phyloP scores from a whole-genome alignment of 208 protist genomes.

The Phytomonas francai region DNA sequence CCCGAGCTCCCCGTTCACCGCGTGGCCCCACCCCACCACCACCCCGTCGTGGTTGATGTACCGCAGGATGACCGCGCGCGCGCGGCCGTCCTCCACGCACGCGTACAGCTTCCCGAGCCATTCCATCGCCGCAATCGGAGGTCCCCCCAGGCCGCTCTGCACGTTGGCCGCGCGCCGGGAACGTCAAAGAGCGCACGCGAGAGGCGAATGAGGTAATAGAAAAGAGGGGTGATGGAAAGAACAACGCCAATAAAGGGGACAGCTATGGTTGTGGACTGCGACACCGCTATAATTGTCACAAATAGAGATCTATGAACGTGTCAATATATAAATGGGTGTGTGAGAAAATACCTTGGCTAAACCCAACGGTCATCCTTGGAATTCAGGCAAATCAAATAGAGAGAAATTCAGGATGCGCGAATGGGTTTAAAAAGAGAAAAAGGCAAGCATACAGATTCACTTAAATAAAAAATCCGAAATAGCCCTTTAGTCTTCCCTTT shows the following conservation, averaged over 20 bases:
- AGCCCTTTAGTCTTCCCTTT: too few relatives aligned
- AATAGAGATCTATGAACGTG: not conserved
- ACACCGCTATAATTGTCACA: not conserved
- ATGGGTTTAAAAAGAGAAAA: too few relatives aligned
- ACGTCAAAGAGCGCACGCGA: not conserved
- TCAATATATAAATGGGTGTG: constrained; percentile 5
- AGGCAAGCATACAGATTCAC: too few relatives aligned
- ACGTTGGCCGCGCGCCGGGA: too few relatives aligned
- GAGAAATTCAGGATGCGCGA: too few relatives aligned
- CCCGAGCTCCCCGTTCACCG: constrained; percentile 64
- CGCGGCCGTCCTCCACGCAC: constrained; percentile 17
- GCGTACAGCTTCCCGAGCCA: constrained; percentile 25
- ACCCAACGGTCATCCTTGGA: too few relatives aligned
- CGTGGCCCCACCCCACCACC: constrained; percentile 67
- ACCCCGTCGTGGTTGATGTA: constrained; percentile 64
- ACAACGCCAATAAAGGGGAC: not conserved
- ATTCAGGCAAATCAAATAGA: too few relatives aligned
- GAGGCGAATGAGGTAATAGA: not conserved
- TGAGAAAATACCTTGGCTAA: too few relatives aligned
- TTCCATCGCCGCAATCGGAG: not conserved
- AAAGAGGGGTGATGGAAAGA: not conserved
- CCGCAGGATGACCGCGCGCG: constrained; percentile 21
- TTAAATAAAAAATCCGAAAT: too few relatives aligned
- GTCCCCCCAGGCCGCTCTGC: not conserved
- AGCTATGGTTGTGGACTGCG: not conserved